Percentiles rank a stretch among this genome's conserved stretches.
These are phyloP conservation scores for Malus hybrid DNA, from an alignment of 331 rosid species.

Conservation along the genomic window DNA sequence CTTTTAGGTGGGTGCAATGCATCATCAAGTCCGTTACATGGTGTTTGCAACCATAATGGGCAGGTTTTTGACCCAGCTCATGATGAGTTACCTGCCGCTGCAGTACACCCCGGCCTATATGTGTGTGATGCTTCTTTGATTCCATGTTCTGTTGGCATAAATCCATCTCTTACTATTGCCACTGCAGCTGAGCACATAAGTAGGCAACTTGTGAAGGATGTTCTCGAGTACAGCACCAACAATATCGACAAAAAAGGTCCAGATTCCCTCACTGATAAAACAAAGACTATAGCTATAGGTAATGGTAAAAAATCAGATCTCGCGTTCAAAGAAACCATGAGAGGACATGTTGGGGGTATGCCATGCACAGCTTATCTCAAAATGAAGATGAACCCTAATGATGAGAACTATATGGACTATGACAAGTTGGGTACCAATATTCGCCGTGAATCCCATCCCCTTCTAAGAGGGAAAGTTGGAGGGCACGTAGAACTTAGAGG, in stretches of 20 bases:
- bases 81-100: neutral
- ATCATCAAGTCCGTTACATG: neutral
- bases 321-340: neutral
- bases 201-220: neutral
- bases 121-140: neutral
- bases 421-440: neutral
- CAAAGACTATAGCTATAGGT: neutral
- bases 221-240: neutral
- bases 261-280: neutral
- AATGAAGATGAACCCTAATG: neutral
- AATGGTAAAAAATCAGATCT: neutral
- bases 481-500: neutral
- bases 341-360: neutral
- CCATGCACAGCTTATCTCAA: neutral
- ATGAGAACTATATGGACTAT: neutral
- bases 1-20: neutral
- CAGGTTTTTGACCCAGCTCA: neutral
- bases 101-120: neutral
- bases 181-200: neutral
- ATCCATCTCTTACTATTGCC: neutral
- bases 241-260: too few species aligned
- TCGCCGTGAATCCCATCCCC: neutral
- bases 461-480: neutral
- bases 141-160: neutral
- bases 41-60: neutral